Conservation (phyloP, 2,329 filamentous ascomycete genomes). For the Pseudogymnoascus sp. region DNA sequence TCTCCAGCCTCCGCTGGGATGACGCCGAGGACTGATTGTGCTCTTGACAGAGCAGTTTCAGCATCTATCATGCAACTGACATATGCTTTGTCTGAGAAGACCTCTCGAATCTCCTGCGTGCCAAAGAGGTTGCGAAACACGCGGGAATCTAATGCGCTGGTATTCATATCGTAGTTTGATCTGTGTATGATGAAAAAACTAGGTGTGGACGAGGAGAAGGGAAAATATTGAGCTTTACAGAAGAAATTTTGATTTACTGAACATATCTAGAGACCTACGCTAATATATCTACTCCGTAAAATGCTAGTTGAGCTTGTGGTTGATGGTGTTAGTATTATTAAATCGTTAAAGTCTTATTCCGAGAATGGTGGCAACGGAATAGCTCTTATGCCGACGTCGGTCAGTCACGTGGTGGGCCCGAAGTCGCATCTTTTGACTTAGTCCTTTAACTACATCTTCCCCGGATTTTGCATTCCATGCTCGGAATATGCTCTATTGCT, state of each 20-base stretch:
- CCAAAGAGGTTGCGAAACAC: conserved; percentile 44
- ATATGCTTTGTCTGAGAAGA: conserved; percentile 43
- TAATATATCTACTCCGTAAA: background rate
- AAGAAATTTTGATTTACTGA: background rate
- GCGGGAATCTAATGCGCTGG: conserved; percentile 34
- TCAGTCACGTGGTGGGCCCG: background rate
- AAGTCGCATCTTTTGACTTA: no score
- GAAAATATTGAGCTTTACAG: background rate
- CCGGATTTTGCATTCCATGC: background rate
- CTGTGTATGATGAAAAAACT: background rate
- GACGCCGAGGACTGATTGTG: conserved; percentile 38
- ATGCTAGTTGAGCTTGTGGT: background rate
- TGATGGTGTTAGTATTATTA: background rate
- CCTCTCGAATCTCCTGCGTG: conserved; percentile 40
- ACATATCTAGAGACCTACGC: background rate
- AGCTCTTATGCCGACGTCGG: background rate
- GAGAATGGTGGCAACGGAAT: background rate
- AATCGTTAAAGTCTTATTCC: background rate
- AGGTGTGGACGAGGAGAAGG: background rate
- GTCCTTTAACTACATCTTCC: background rate
- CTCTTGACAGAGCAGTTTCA: conserved; percentile 42
- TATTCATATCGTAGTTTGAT: background rate
- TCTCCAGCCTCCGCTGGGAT: conserved; percentile 30
- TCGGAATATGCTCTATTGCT: background rate
- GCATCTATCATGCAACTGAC: conserved; percentile 40